A percentile compares a stretch with the other conserved stretches of the same genome.
phyloP scores from a whole-genome alignment of 192 early-diverging fungal species.

The Umbelopsis sp. region DNA sequence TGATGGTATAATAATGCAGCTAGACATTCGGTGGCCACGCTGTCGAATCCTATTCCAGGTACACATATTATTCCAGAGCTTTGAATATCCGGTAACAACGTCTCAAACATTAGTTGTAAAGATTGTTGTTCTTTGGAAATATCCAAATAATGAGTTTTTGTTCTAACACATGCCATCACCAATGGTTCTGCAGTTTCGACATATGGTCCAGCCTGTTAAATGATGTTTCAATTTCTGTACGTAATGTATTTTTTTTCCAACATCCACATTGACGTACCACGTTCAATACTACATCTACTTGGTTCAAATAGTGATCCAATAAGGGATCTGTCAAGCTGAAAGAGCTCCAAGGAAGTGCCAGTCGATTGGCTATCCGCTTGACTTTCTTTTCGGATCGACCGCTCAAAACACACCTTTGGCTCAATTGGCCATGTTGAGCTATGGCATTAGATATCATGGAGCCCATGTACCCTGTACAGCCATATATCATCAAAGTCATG shows the following conservation, averaged over 20 bases:
- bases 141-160: constrained; percentile 5
- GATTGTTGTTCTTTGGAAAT: constrained; percentile 17
- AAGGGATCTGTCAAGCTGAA: not conserved
- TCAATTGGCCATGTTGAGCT: constrained; percentile 6
- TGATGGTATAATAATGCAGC: not conserved
- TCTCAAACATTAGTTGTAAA: not conserved
- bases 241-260: too few relatives aligned
- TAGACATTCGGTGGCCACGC: constrained; percentile 11
- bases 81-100: not conserved
- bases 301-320: not conserved
- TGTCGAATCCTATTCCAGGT: constrained; percentile 8
- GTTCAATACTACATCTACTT: constrained; percentile 4
- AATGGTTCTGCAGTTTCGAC: constrained; percentile 2
- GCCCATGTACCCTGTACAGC: constrained; percentile 15
- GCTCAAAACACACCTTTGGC: not conserved
- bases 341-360: not conserved
- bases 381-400: not conserved
- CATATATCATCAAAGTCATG: constrained; percentile 13
- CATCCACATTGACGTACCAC: not conserved
- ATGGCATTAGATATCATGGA: constrained; percentile 13
- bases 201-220: constrained; percentile 8
- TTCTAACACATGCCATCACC: constrained; percentile 4
- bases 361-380: not conserved
- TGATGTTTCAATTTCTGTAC: not conserved
- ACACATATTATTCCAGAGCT: not conserved